phyloP scores from a whole-genome alignment of 441 rosid genomes.

The Codiaeum variegatum region DNA sequence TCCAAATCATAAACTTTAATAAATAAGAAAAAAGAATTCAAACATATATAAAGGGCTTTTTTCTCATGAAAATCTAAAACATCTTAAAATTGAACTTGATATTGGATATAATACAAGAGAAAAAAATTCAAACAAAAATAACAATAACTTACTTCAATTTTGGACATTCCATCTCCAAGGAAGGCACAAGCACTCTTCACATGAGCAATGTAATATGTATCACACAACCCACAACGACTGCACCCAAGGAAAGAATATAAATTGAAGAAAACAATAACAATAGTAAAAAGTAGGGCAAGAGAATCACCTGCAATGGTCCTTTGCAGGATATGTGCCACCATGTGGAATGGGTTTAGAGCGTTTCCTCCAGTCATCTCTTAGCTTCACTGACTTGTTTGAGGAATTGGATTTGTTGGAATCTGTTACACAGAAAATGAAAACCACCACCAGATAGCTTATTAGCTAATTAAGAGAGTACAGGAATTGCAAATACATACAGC shows the following conservation, averaged over 20 bases:
- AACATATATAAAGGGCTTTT: neutral
- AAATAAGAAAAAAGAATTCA: neutral
- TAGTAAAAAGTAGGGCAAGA: neutral
- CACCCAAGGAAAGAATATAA: neutral
- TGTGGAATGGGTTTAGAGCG: constrained; percentile 81
- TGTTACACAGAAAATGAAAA: constrained; percentile 13
- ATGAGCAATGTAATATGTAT: constrained; percentile 89
- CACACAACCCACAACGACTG: constrained; percentile 90
- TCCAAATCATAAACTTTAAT: neutral
- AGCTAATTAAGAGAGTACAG: neutral
- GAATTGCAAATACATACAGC: neutral
- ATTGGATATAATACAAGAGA: neutral
- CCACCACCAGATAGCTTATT: neutral
- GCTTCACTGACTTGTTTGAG: constrained; percentile 43
- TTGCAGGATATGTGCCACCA: constrained; percentile 88
- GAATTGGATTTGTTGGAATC: constrained; percentile 29
- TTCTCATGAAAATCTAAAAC: neutral
- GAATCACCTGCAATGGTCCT: constrained; percentile 88
- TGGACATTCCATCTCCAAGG: constrained; percentile 94
- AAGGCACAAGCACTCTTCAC: constrained; percentile 92
- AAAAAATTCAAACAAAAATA: neutral
- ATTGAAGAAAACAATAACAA: neutral
- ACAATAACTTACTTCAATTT: constrained; percentile 59
- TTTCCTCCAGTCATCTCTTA: constrained; percentile 82
- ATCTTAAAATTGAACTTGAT: neutral